These are phyloP conservation scores for Arthrinium phaeospermum DNA, from an alignment of 2,329 filamentous ascomycete genomes.

Conservation along the genomic window DNA sequence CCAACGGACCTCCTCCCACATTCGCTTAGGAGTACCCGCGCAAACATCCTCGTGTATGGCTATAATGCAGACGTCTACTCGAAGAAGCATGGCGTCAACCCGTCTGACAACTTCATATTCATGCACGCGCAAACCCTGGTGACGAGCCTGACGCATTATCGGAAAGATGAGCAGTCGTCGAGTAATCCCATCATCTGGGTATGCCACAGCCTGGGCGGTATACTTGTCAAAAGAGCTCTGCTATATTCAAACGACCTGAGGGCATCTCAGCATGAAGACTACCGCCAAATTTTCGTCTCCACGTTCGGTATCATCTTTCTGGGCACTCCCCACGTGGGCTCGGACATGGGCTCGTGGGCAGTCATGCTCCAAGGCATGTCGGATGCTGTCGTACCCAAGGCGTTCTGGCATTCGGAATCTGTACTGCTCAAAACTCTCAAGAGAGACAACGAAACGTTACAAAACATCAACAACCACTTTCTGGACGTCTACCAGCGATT, in stretches of 20 bases:
- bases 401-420: slow-evolving; percentile 69
- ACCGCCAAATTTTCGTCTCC: slow-evolving; percentile 73
- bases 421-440: slow-evolving; percentile 74
- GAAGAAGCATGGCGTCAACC: slow-evolving; percentile 54
- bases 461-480: slow-evolving; percentile 77
- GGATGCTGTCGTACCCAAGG: slow-evolving; percentile 67
- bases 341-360: slow-evolving; percentile 72
- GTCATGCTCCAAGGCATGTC: slow-evolving; percentile 71
- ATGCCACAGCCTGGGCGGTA: slow-evolving; percentile 75
- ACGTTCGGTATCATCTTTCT: slow-evolving; percentile 80
- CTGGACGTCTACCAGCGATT: slow-evolving; percentile 74
- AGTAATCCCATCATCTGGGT: slow-evolving; percentile 77
- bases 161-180: slow-evolving; percentile 61
- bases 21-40: slow-evolving; percentile 60
- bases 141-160: slow-evolving; percentile 65
- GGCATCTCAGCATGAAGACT: slow-evolving; percentile 64
- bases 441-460: slow-evolving; percentile 74
- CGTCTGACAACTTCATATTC: slow-evolving; percentile 70
- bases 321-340: slow-evolving; percentile 76
- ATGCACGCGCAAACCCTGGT: slow-evolving; percentile 75
- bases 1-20: slow-evolving; percentile 69
- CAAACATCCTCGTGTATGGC: slow-evolving; percentile 73
- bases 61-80: slow-evolving; percentile 73
- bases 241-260: slow-evolving; percentile 69
- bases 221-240: slow-evolving; percentile 73